Conservation (phyloP, 495 filamentous ascomycete genomes). For the Hyaloscypha hepaticicola region DNA sequence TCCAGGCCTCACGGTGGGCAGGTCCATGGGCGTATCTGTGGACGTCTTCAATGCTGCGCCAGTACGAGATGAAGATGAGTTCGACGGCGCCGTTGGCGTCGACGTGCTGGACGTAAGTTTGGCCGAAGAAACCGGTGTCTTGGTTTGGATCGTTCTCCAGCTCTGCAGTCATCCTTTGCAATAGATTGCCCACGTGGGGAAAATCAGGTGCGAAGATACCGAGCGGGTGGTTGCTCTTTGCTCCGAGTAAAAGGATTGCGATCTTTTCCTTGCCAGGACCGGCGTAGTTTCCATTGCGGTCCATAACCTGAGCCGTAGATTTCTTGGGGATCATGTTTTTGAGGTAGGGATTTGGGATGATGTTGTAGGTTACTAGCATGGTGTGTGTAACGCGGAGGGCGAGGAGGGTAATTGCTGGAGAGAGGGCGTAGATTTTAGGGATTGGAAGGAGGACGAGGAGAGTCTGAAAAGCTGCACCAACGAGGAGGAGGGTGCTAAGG, state of each 20-base stretch:
- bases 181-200: neutral
- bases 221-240: slow-evolving; percentile 24
- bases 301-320: slow-evolving; percentile 17
- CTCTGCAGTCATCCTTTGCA: slow-evolving; percentile 11
- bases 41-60: slow-evolving; percentile 18
- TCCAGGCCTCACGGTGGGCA: slow-evolving; percentile 17
- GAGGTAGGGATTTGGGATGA: slow-evolving; percentile 24
- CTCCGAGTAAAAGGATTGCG: slow-evolving; percentile 22
- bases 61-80: slow-evolving; percentile 18
- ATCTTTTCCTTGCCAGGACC: slow-evolving; percentile 19
- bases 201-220: slow-evolving; percentile 24
- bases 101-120: slow-evolving; percentile 6
- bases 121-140: slow-evolving; percentile 20
- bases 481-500: slow-evolving; percentile 11
- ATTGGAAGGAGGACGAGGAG: slow-evolving; percentile 15
- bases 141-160: slow-evolving; percentile 11
- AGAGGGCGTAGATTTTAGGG: slow-evolving; percentile 9
- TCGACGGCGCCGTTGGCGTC: slow-evolving; percentile 21
- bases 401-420: slow-evolving; percentile 15
- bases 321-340: slow-evolving; percentile 6
- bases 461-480: slow-evolving; percentile 18
- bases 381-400: slow-evolving; percentile 7
- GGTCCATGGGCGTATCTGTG: slow-evolving; percentile 21
- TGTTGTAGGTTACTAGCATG: slow-evolving; percentile 13
- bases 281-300: slow-evolving; percentile 3